A percentile compares a stretch with the other conserved stretches of the same genome.
phyloP scores from a whole-genome alignment of 1,284 basidiomycete species.

The Vanrija humicola region DNA sequence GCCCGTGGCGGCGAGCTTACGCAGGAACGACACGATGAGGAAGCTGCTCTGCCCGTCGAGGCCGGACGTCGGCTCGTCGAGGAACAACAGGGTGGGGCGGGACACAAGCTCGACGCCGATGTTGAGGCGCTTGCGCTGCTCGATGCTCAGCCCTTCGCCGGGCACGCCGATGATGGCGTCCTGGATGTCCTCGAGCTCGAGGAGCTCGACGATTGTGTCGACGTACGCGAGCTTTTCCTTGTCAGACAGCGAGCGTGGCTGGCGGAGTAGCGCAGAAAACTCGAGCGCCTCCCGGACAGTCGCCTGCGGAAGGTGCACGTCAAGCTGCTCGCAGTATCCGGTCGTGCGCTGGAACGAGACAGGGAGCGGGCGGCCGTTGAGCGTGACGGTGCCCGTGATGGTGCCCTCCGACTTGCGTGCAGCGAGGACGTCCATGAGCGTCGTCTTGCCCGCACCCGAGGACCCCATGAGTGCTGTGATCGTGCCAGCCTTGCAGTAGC shows the following conservation, averaged over 20 bases:
- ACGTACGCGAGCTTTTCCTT: slow-evolving; percentile 56
- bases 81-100: slow-evolving; percentile 47
- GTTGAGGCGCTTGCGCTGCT: slow-evolving; percentile 54
- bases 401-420: slow-evolving; percentile 45
- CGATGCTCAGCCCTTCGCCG: slow-evolving; percentile 48
- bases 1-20: slow-evolving; percentile 54
- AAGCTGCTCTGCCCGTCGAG: slow-evolving; percentile 59
- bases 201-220: slow-evolving; percentile 54
- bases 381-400: slow-evolving; percentile 49
- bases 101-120: slow-evolving; percentile 52
- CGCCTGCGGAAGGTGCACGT: slow-evolving; percentile 39
- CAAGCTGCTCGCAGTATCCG: slow-evolving; percentile 50
- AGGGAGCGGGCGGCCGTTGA: slow-evolving; percentile 51
- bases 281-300: slow-evolving; percentile 72
- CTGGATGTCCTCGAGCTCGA: slow-evolving; percentile 53
- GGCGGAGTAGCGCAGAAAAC: slow-evolving; percentile 77
- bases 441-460: slow-evolving; percentile 50
- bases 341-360: slow-evolving; percentile 54
- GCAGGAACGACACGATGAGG: slow-evolving; percentile 57
- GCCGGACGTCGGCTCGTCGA: slow-evolving; percentile 55
- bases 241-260: slow-evolving; percentile 61
- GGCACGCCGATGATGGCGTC: slow-evolving; percentile 53
- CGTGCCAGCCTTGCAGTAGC: slow-evolving; percentile 54
- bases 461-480: slow-evolving; percentile 53
- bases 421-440: slow-evolving; percentile 52